Evolutionary conservation across 768 basidiomycete species (phyloP).

Genomic region (Pulveroboletus ravenelii): DNA sequence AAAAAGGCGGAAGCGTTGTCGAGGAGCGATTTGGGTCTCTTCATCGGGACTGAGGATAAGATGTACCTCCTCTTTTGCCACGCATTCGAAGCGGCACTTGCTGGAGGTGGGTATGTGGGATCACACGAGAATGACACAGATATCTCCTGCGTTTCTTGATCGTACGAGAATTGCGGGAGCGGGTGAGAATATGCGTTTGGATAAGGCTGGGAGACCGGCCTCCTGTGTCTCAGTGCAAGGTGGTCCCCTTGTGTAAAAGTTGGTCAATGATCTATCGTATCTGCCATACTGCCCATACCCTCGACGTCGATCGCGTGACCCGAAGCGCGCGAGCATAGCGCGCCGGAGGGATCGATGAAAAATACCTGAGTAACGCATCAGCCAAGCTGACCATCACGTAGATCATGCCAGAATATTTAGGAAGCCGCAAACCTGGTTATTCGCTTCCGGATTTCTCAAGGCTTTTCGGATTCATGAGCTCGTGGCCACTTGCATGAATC

Average conservation of each 20-base stretch:
- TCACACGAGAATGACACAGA: conserved; percentile 56
- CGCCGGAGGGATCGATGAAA: conserved; percentile 75
- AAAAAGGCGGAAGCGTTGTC: conserved; percentile 69
- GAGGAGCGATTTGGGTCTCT: conserved; percentile 63
- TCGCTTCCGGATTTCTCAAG: conserved; percentile 60
- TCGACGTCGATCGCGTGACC: conserved; percentile 82
- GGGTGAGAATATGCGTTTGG: conserved; percentile 77
- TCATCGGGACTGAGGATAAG: conserved; percentile 60
- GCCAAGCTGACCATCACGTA: background rate
- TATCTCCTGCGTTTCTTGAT: conserved; percentile 51
- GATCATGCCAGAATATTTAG: background rate
- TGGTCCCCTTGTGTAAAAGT: conserved; percentile 44
- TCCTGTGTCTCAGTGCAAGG: conserved; percentile 70
- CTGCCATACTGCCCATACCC: conserved; percentile 37
- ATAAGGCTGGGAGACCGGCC: conserved; percentile 71
- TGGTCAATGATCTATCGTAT: conserved; percentile 2
- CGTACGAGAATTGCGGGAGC: conserved; percentile 65
- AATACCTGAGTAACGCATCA: conserved; percentile 53
- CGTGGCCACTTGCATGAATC: background rate
- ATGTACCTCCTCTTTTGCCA: conserved; percentile 63
- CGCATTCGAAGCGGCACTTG: conserved; percentile 32
- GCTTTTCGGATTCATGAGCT: conserved; percentile 36
- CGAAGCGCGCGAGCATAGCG: conserved; percentile 69
- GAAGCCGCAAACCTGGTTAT: conserved; percentile 58
- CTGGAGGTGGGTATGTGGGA: conserved; percentile 52